Evolutionary conservation across 371 early-diverging fungal genomes (phyloP).

Genomic region (Zopfochytrium polystomum): DNA sequence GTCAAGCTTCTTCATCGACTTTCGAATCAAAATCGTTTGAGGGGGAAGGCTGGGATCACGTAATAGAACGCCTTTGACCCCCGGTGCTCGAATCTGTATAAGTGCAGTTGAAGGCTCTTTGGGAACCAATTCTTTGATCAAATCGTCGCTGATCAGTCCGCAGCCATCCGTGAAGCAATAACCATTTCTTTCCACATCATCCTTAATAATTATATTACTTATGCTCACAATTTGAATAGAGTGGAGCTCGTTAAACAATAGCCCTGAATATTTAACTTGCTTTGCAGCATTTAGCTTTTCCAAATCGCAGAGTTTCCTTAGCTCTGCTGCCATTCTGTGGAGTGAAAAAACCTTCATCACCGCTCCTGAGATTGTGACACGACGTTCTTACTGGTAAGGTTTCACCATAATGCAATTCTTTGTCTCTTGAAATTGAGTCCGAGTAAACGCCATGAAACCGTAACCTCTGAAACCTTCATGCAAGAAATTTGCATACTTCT

Average conservation of each 20-base stretch:
- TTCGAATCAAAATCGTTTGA: slow-evolving; percentile 4
- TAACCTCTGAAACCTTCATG: too few relatives aligned
- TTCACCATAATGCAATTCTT: too few relatives aligned
- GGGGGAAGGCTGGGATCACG: slow-evolving; percentile 7
- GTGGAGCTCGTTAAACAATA: slow-evolving; percentile 20
- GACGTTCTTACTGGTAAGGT: too few relatives aligned
- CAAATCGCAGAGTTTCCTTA: too few relatives aligned
- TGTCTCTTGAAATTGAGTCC: too few relatives aligned
- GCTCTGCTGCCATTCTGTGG: too few relatives aligned
- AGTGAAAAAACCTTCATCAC: too few relatives aligned
- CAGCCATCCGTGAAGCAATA: slow-evolving; percentile 23
- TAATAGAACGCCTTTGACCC: slow-evolving; percentile 20
- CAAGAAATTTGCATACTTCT: too few relatives aligned
- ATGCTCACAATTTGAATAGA: not conserved
- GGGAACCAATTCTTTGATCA: slow-evolving; percentile 1
- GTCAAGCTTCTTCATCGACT: slow-evolving; percentile 21
- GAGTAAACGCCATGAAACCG: too few relatives aligned
- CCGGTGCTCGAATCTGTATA: slow-evolving; percentile 19
- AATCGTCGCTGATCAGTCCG: slow-evolving; percentile 9
- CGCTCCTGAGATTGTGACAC: too few relatives aligned
- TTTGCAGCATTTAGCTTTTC: too few relatives aligned
- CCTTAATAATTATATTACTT: slow-evolving; percentile 2
- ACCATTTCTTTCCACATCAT: slow-evolving; percentile 10
- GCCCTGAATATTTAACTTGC: slow-evolving; percentile 20
- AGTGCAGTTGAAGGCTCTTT: slow-evolving; percentile 1